phyloP scores from a whole-genome alignment of 108 stramenopile genomes.

The Licmophora abbreviata region DNA sequence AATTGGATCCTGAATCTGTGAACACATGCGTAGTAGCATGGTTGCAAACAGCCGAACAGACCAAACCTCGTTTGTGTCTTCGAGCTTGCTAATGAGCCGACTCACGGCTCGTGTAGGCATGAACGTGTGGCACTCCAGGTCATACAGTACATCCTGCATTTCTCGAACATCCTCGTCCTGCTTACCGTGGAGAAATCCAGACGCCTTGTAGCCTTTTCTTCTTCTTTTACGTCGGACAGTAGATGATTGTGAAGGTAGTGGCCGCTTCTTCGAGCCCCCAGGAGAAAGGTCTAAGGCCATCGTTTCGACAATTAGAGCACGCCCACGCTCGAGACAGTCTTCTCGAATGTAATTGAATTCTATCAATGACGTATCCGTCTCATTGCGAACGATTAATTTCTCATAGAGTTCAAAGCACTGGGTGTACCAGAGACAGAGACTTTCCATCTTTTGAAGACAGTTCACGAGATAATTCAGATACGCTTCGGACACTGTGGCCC shows the following conservation, averaged over 20 bases:
- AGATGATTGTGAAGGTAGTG: slow-evolving; percentile 1
- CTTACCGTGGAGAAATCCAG: no score
- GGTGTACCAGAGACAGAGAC: slow-evolving; percentile 30
- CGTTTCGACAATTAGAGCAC: background rate
- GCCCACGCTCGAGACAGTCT: background rate
- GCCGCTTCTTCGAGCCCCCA: background rate
- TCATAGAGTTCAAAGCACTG: slow-evolving; percentile 16
- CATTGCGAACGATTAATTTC: background rate
- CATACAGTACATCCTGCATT: no score
- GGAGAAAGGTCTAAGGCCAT: background rate
- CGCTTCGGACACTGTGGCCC: slow-evolving; percentile 38
- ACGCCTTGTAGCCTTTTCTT: no score
- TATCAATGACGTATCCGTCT: background rate
- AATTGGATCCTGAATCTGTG: no score
- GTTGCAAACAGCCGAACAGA: no score
- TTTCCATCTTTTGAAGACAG: slow-evolving; percentile 18
- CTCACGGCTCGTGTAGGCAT: no score
- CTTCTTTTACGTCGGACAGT: no score
- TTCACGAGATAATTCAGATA: slow-evolving; percentile 29
- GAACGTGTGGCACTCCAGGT: no score
- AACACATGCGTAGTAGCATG: no score
- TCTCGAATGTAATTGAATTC: background rate
- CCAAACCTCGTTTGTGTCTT: no score
- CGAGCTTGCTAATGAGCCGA: no score
- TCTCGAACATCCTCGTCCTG: no score